phyloP scores from a whole-genome alignment of 345 rosid species.

The Salix koriyanagi region DNA sequence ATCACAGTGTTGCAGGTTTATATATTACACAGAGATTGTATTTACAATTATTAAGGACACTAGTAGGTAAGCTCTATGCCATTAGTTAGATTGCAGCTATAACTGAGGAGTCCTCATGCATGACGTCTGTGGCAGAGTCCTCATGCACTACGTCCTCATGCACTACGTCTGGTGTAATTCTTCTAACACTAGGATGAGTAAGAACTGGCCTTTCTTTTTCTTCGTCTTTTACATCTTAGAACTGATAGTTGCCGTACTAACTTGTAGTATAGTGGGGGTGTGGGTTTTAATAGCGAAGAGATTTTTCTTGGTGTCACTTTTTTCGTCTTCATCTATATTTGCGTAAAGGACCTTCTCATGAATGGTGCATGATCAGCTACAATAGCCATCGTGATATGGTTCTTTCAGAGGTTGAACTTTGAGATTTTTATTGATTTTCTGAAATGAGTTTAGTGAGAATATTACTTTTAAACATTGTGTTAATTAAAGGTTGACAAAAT shows the following conservation, averaged over 20 bases:
- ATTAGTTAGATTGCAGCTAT: too few relatives aligned
- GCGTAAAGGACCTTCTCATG: background rate
- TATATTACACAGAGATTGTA: too few relatives aligned
- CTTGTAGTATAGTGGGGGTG: background rate
- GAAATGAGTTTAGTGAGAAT: background rate
- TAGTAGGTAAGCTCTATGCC: too few relatives aligned
- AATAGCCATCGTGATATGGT: background rate
- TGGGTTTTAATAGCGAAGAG: background rate
- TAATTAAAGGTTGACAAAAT: background rate
- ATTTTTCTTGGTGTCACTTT: background rate
- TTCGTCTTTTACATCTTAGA: background rate
- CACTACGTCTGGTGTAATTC: too few relatives aligned
- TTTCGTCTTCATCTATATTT: background rate
- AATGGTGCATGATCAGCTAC: background rate
- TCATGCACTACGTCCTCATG: too few relatives aligned
- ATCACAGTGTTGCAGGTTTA: too few relatives aligned
- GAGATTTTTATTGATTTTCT: background rate
- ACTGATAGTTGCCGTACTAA: background rate
- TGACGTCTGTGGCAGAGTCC: too few relatives aligned
- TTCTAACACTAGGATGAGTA: background rate
- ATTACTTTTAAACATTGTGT: background rate
- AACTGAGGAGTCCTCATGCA: too few relatives aligned
- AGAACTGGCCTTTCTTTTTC: background rate
- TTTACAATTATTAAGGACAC: too few relatives aligned
- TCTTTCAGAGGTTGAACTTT: background rate